phyloP scores from a whole-genome alignment of 2,329 filamentous ascomycete genomes.

The Penicillium rolfsii region DNA sequence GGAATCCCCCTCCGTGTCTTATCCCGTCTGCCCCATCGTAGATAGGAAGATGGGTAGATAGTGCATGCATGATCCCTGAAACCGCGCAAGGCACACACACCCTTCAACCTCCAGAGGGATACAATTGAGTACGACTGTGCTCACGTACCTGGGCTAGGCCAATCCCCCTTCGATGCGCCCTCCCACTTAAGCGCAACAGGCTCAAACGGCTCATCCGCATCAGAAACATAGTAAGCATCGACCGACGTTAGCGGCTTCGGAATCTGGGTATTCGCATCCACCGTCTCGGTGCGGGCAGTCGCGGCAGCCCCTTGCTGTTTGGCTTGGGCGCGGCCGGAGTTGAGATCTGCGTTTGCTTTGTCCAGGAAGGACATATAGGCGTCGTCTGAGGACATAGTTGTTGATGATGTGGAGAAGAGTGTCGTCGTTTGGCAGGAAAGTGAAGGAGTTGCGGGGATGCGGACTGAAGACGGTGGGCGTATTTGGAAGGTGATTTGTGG shows the following conservation, averaged over 20 bases:
- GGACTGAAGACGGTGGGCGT: not conserved
- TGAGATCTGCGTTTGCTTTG: conserved; percentile 76
- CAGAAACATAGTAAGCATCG: conserved; percentile 72
- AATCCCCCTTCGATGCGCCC: conserved; percentile 36
- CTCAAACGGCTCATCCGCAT: conserved; percentile 84
- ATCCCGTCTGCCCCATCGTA: not conserved
- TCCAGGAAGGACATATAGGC: conserved; percentile 84
- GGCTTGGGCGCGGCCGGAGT: conserved; percentile 31
- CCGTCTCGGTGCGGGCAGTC: conserved; percentile 39
- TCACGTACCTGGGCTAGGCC: conserved; percentile 41
- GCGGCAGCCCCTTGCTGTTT: conserved; percentile 29
- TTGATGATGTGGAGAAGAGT: conserved; percentile 21
- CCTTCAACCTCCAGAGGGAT: not conserved
- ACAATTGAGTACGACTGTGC: not conserved
- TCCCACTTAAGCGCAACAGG: conserved; percentile 69
- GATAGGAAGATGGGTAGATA: not conserved
- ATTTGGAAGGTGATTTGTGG: not conserved
- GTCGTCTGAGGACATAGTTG: conserved; percentile 65
- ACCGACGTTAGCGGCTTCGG: conserved; percentile 62
- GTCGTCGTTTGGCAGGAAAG: conserved; percentile 8
- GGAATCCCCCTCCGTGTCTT: not conserved
- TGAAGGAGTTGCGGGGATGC: conserved; percentile 13
- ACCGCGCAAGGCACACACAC: conserved; percentile 1
- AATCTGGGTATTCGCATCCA: conserved; percentile 57
- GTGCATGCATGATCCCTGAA: not conserved